Conservation (phyloP, 1,284 basidiomycete genomes). For the Inonotus obliquus region DNA sequence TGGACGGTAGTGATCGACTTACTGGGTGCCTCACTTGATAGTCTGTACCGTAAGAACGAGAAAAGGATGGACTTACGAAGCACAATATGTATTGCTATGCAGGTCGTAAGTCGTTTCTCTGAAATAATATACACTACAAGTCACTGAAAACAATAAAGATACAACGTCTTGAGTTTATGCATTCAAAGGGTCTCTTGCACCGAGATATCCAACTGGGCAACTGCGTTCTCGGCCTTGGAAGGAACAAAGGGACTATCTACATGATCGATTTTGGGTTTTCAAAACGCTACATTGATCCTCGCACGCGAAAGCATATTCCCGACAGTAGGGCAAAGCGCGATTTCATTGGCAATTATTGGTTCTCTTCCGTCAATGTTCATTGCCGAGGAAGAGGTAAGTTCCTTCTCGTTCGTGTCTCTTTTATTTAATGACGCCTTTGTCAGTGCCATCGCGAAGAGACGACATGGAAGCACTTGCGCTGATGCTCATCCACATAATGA, state of each 20-base stretch:
- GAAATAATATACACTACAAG: background rate
- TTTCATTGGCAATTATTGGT: conserved; percentile 81
- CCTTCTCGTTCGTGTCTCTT: no score
- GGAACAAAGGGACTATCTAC: conserved; percentile 57
- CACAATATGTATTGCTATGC: conserved; percentile 67
- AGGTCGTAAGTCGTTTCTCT: conserved; percentile 47
- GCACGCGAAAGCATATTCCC: conserved; percentile 58
- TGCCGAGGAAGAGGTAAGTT: conserved; percentile 63
- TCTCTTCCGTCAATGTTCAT: conserved; percentile 67
- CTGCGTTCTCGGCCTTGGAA: conserved; percentile 54
- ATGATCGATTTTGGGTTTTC: conserved; percentile 84
- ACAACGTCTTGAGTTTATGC: conserved; percentile 64
- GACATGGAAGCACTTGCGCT: conserved; percentile 71
- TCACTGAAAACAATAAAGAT: conserved; percentile 42
- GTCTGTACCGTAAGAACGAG: conserved; percentile 50
- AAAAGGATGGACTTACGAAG: conserved; percentile 61
- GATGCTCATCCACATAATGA: conserved; percentile 74
- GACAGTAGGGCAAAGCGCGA: conserved; percentile 61
- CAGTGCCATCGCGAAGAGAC: conserved; percentile 70
- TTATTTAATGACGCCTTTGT: conserved; percentile 1
- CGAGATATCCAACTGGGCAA: conserved; percentile 76
- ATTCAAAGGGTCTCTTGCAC: conserved; percentile 63
- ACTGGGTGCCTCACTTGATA: conserved; percentile 64
- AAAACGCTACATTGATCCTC: conserved; percentile 64
- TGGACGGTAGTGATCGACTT: conserved; percentile 55